Evolutionary conservation across 768 basidiomycete species (phyloP), one percentile per base, ranked within the genome.

Genomic region (Tricholoma bakamatsutake): DNA sequence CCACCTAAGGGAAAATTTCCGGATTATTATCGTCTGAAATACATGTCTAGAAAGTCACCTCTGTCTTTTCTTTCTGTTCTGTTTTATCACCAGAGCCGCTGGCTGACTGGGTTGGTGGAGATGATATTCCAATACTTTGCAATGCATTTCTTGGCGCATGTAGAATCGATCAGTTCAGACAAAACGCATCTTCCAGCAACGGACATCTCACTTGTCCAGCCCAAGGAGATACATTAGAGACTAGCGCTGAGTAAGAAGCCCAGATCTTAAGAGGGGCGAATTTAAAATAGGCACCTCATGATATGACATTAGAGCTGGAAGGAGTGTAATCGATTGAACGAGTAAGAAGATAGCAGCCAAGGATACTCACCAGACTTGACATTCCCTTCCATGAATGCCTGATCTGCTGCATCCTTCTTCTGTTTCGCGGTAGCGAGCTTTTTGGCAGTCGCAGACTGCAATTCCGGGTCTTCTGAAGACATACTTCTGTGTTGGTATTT

Each of bases 141-240:
- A 84, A 67, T 1, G 82, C 82, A 56, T 78, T 82, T 65, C 84
- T 86, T 55, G 5, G n/a, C 17, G 35, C 15, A 28, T 2, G 42
- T 55, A 13, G 48, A 53, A 55, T 35, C 40, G 52, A 47, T 13
- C 31, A 28, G 27, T 52, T 27, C 50, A 40, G 24, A 24, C 17
- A 7, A 37, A 9, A 13, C 49, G 9, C 10, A n/a, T 15, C n/a
- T 7, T 34, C 42, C 49, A 15, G 13, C 40, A 46, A 46, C 28
- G 42, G 11, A 15, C 21, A 3, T 68, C 83, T 57, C 64, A 88
- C 89, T 88, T 92, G 76, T 90, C 85, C 48, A 93, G 68, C 18
- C 90, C 90, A 42, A 81, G 73, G 12, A 91, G 76, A 61, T 84
- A 90, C 76, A 90, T 74, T 51, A 90, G 71, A 21, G 89, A 73